Conservation (phyloP, 768 basidiomycete species). For the Strobilomyces echinocephalus region DNA sequence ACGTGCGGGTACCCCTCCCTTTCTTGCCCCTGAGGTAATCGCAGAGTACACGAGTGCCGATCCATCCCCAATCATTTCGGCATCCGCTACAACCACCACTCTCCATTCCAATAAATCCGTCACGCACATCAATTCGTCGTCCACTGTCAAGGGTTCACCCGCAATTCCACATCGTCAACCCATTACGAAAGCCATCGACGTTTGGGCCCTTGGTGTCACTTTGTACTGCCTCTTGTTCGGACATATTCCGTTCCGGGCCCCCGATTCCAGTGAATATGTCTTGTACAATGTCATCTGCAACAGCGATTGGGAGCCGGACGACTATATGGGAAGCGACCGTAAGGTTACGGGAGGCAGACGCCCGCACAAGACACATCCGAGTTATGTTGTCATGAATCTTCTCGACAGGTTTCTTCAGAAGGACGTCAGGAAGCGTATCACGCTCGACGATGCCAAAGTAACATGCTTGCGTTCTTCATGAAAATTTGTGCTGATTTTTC, state of each 20-base stretch:
- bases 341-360: constrained; percentile 61
- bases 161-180: constrained; percentile 36
- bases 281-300: constrained; percentile 79
- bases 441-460: constrained; percentile 81
- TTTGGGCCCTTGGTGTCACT: constrained; percentile 97
- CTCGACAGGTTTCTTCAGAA: constrained; percentile 79
- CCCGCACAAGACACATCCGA: constrained; percentile 45
- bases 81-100: constrained; percentile 29
- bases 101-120: constrained; percentile 27
- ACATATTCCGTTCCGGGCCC: constrained; percentile 66
- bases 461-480: constrained; percentile 10
- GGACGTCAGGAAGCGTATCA: constrained; percentile 67
- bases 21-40: constrained; percentile 94
- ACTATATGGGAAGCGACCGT: constrained; percentile 67
- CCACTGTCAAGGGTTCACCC: constrained; percentile 26
- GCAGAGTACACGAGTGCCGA: constrained; percentile 50
- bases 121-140: constrained; percentile 28
- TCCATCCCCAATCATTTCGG: constrained; percentile 31
- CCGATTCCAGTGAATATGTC: constrained; percentile 59
- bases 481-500: not conserved
- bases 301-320: constrained; percentile 64
- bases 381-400: constrained; percentile 60
- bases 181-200: constrained; percentile 91
- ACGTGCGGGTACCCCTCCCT: constrained; percentile 92
- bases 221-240: constrained; percentile 93